A percentile compares a stretch with the other conserved stretches of the same genome.
These are phyloP conservation scores for Russula foetens DNA, from an alignment of 768 basidiomycete genomes.

Conservation along the genomic window DNA sequence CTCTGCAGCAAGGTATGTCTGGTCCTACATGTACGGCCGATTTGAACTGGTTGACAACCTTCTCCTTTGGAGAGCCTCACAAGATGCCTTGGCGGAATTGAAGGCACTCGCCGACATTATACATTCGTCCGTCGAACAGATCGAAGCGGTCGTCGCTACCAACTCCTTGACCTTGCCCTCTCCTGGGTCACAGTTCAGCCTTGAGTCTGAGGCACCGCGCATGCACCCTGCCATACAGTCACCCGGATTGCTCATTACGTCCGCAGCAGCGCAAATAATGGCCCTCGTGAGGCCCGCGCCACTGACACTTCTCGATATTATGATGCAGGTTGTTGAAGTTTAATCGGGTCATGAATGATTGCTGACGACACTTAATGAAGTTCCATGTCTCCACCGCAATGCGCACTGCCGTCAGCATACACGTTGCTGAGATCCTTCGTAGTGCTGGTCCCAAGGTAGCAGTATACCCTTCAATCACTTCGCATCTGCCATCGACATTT, in stretches of 20 bases:
- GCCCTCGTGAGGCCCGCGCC: no score
- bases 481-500: not conserved
- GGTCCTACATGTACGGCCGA: not conserved
- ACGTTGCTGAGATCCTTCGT: no score
- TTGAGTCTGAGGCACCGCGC: no score
- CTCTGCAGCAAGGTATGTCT: no score
- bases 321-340: not conserved
- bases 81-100: not conserved
- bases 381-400: not conserved
- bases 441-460: conserved; percentile 10
- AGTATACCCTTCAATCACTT: not conserved
- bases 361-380: not conserved
- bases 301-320: not conserved
- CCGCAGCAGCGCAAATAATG: not conserved
- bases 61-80: no score
- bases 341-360: not conserved
- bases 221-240: not conserved
- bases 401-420: not conserved
- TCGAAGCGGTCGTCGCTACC: not conserved
- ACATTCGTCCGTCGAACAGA: not conserved
- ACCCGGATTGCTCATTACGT: not conserved
- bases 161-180: not conserved
- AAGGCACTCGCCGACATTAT: not conserved
- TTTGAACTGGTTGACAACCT: not conserved
- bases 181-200: not conserved